Evolutionary conservation across 345 rosid species (phyloP).

Genomic region (Eucalyptus tenuipes): DNA sequence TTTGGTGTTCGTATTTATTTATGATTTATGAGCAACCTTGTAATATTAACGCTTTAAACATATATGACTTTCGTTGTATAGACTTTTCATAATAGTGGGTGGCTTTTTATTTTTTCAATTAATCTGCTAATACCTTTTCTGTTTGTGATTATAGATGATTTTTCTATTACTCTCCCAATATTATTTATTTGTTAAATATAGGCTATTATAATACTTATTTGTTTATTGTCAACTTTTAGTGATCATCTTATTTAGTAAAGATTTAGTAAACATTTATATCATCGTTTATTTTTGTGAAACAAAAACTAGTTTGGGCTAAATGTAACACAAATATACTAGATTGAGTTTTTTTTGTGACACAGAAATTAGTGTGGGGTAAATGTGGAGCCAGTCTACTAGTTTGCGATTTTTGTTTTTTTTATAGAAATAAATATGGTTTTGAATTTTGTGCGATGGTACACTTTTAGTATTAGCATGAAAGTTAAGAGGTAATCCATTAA

Average conservation of each 20-base stretch:
- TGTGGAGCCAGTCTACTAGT: background rate
- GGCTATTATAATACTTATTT: background rate
- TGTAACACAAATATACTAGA: background rate
- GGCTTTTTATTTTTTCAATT: background rate
- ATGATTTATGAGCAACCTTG: background rate
- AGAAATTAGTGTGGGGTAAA: background rate
- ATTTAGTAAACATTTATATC: background rate
- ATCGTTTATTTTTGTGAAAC: background rate
- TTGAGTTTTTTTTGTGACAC: background rate
- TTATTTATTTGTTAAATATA: too few species aligned
- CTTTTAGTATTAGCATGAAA: background rate
- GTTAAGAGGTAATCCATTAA: background rate
- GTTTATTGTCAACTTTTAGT: background rate
- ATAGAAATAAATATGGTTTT: background rate
- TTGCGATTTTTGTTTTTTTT: background rate
- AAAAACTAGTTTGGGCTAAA: background rate
- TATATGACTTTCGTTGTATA: background rate
- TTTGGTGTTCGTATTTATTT: background rate
- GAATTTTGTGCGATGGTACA: background rate
- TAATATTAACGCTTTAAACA: background rate
- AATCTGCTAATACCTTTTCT: background rate
- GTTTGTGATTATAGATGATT: background rate
- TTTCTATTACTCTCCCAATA: background rate
- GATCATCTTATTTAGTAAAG: background rate
- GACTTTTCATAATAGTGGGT: background rate